phyloP scores from a whole-genome alignment of 2,329 filamentous ascomycete species.

The Xylariales sp. region DNA sequence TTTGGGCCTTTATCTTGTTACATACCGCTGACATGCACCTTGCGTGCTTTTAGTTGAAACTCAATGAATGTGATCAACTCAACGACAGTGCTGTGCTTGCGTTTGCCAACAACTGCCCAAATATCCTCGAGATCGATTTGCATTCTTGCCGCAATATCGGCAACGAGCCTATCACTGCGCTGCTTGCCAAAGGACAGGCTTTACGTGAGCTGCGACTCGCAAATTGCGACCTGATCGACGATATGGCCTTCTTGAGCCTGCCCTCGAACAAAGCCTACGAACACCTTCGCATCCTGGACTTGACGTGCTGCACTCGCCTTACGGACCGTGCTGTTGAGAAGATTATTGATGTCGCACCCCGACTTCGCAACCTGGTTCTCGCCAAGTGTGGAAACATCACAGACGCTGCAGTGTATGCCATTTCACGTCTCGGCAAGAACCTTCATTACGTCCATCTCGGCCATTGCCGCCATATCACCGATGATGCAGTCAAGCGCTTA shows the following conservation, averaged over 20 bases:
- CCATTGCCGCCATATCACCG: slow-evolving; percentile 88
- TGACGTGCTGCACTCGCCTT: slow-evolving; percentile 81
- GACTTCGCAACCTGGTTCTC: slow-evolving; percentile 86
- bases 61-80: slow-evolving; percentile 86
- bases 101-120: slow-evolving; percentile 83
- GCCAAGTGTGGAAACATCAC: slow-evolving; percentile 94
- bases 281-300: slow-evolving; percentile 84
- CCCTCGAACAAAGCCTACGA: slow-evolving; percentile 70
- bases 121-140: slow-evolving; percentile 94
- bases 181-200: slow-evolving; percentile 73
- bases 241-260: slow-evolving; percentile 80
- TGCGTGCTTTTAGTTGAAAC: slow-evolving; percentile 78
- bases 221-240: slow-evolving; percentile 79
- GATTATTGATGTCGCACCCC: slow-evolving; percentile 81
- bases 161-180: slow-evolving; percentile 75
- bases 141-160: slow-evolving; percentile 79
- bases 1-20: too few species aligned
- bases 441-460: slow-evolving; percentile 94
- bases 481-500: slow-evolving; percentile 78
- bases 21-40: too few species aligned
- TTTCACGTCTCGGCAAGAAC: slow-evolving; percentile 88
- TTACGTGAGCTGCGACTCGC: slow-evolving; percentile 88
- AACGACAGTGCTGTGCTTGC: slow-evolving; percentile 78
- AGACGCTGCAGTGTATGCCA: slow-evolving; percentile 80
- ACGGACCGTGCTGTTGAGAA: slow-evolving; percentile 84